A percentile compares a stretch with the other conserved stretches of the same genome.
Evolutionary conservation across 176 grass and related monocot species (phyloP).

Genomic region (Pontederia crassipes): DNA sequence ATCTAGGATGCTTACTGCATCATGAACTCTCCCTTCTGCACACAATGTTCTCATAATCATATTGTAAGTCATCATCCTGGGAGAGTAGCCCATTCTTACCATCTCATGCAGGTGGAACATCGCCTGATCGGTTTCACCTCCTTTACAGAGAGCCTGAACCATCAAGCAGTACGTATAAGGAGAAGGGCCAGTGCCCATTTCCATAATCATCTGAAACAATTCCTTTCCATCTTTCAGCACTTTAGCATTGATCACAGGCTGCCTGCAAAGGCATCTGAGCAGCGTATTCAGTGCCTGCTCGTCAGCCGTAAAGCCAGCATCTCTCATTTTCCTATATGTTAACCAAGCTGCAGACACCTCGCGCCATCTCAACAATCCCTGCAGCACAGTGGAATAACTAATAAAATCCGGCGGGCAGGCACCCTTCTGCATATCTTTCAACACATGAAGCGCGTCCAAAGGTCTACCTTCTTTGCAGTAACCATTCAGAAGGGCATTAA

Average conservation of each 20-base stretch:
- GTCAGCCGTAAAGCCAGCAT: conserved; percentile 51
- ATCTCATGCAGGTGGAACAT: conserved; percentile 50
- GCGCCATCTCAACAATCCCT: conserved; percentile 40
- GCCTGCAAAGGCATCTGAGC: conserved; percentile 50
- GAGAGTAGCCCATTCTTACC: conserved; percentile 45
- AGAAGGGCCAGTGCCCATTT: conserved; percentile 37
- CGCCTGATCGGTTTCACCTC: conserved; percentile 62
- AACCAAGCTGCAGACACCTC: conserved; percentile 48
- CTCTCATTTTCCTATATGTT: conserved; percentile 55
- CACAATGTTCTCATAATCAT: conserved; percentile 69
- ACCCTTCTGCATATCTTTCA: conserved; percentile 55
- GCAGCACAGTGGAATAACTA: conserved; percentile 66
- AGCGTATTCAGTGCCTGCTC: conserved; percentile 58
- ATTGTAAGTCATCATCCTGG: conserved; percentile 71
- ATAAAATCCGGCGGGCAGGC: conserved; percentile 31
- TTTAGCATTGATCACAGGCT: conserved; percentile 27
- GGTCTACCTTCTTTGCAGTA: conserved; percentile 63
- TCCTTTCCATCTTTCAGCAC: conserved; percentile 43
- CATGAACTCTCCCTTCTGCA: conserved; percentile 37
- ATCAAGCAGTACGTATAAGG: conserved; percentile 80
- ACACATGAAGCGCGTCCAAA: conserved; percentile 38
- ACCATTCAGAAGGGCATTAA: conserved; percentile 75
- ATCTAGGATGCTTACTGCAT: conserved; percentile 49
- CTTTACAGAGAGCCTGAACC: conserved; percentile 74
- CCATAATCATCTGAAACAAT: conserved; percentile 37